Conservation (phyloP, 2,329 filamentous ascomycete genomes). For the Calonectria fujianensis region DNA sequence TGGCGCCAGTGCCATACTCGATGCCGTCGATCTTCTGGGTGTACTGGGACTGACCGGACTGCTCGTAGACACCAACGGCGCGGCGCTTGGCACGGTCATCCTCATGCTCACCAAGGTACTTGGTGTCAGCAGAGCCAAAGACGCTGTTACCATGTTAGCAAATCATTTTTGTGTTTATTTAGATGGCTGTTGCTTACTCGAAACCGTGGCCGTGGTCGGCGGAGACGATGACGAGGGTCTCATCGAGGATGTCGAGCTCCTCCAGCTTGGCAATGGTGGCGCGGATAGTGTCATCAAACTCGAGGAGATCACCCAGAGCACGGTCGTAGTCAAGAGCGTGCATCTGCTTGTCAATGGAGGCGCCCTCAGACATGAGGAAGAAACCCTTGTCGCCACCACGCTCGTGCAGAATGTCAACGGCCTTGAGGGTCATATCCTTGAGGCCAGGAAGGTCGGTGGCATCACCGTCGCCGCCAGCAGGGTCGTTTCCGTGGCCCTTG, state of each 20-base stretch:
- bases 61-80: constrained; percentile 83
- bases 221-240: constrained; percentile 87
- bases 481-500: constrained; percentile 78
- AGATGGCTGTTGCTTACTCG: constrained; percentile 66
- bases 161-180: neutral
- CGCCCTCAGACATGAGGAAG: constrained; percentile 92
- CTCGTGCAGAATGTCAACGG: constrained; percentile 84
- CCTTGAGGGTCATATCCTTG: constrained; percentile 93
- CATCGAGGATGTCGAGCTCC: constrained; percentile 78
- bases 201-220: constrained; percentile 95
- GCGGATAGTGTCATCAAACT: constrained; percentile 88
- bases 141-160: constrained; percentile 66
- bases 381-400: constrained; percentile 82
- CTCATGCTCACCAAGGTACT: constrained; percentile 80
- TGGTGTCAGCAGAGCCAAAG: constrained; percentile 86
- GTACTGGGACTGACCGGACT: constrained; percentile 86
- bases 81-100: constrained; percentile 83
- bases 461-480: constrained; percentile 77
- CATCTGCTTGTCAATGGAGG: constrained; percentile 94
- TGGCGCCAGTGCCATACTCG: constrained; percentile 82
- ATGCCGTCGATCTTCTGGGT: constrained; percentile 74
- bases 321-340: constrained; percentile 90
- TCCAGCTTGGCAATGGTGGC: constrained; percentile 83
- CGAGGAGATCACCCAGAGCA: constrained; percentile 87
- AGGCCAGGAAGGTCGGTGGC: constrained; percentile 87